phyloP scores from a whole-genome alignment of 2,329 filamentous ascomycete species.

The Pyricularia pennisetigena region DNA sequence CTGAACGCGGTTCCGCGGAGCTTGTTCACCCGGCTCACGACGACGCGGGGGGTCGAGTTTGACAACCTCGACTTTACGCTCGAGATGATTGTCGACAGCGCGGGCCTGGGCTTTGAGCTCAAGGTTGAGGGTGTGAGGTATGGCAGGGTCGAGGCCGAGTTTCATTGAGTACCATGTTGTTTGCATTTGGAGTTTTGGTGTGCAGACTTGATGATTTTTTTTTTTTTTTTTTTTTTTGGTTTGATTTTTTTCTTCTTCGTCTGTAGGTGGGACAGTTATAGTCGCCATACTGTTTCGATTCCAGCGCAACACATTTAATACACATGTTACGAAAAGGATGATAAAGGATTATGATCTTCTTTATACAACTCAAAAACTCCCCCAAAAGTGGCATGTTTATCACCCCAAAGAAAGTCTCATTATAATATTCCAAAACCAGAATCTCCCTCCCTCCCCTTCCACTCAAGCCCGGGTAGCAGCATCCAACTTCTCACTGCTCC shows the following conservation, averaged over 20 bases:
- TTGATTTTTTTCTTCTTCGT: no score
- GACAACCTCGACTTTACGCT: constrained; percentile 75
- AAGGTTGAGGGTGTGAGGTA: constrained; percentile 72
- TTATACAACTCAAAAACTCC: background rate
- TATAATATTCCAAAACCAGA: background rate
- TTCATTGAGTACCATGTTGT: constrained; percentile 40
- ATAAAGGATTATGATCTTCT: background rate
- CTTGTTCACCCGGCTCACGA: constrained; percentile 66
- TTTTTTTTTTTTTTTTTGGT: no score
- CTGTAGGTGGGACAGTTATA: background rate
- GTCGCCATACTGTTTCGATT: background rate
- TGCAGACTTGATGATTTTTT: background rate
- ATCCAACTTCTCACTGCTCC: background rate
- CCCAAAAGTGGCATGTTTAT: background rate
- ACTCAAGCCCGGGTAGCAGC: background rate
- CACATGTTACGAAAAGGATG: background rate
- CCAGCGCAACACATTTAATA: background rate
- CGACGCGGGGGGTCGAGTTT: constrained; percentile 71
- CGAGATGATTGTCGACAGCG: constrained; percentile 74
- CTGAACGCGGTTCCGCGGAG: constrained; percentile 64
- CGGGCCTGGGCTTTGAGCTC: constrained; percentile 65
- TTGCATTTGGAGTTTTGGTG: background rate
- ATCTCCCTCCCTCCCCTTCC: background rate
- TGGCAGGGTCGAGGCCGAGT: constrained; percentile 68
- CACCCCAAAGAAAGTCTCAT: background rate